Base-by-base conservation (phyloP, 1,139 yeast genomes). In the Yamadazyma aaseri region DNA sequence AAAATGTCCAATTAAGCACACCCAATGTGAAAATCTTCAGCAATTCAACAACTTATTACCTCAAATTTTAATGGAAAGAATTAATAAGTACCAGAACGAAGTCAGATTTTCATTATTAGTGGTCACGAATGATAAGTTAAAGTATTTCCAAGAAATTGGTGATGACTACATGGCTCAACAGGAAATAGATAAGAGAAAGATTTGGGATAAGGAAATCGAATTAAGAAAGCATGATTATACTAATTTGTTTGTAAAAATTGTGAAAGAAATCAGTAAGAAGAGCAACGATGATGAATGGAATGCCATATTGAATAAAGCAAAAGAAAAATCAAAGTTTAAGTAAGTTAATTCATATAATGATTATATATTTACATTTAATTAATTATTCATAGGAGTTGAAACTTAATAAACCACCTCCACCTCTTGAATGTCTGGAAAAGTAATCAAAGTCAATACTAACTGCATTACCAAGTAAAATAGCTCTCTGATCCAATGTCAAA, bases 381-480 rank as follows among this genome's bases (percentile, higher is more conserved):
- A 16, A 6, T 33, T 47, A 62, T 33, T 69, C 71, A 31, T 56
- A 56, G 31, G 59, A 58, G 9, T 66, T 66, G 42, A 71, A 62
- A 17, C 62, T 46, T 31, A 73, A 55, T 17, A 69, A 50, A 2
- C 65, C 64, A 3, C 71, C 71, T 14, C 73, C 68, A 17, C 73
- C 70, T 36, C 83, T 67, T 21, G 94, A 82, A 55, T 87, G 96
- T 53, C 96, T 73, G 13, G 95, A 86, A 56, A 92, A 92, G 61
- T 89, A 92, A 58, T 92, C 98, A 56, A 87, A 92, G 58, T 92
- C 98, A 42, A 92, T 83, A 46, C 95, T 83, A 3, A 92, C 82
- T 0, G 97, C 95, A 43, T 85, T 84, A 0, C 90, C 95, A 37
- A 92, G 65, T 55, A 92, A 56, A 2, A 90, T 79, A 0, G 97